Conservation (phyloP, 78 protist species). For the Dictyostelium intermedium region DNA sequence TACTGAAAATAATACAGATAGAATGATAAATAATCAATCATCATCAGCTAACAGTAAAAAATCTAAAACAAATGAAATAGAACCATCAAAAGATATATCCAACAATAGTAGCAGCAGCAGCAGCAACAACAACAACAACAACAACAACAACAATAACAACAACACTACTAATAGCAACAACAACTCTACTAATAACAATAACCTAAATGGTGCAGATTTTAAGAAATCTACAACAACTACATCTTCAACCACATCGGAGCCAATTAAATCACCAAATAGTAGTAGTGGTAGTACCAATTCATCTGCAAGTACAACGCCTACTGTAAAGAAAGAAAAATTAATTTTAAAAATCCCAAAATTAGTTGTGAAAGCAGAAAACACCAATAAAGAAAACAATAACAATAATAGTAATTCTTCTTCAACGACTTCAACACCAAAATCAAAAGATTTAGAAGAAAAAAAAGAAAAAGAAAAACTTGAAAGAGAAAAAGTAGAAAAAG, state of each 20-base stretch:
- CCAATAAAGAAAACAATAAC: background rate
- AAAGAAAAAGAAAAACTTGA: background rate
- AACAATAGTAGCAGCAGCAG: background rate
- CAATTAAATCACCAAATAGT: slow-evolving; percentile 3
- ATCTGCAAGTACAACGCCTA: background rate
- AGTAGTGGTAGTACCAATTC: background rate
- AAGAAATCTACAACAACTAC: background rate
- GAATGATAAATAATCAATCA: background rate
- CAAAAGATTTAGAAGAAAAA: slow-evolving; percentile 5
- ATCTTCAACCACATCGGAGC: background rate
- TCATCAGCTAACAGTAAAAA: background rate
- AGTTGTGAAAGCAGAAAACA: background rate
- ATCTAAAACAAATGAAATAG: background rate
- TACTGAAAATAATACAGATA: background rate
- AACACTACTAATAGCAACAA: too few species aligned
- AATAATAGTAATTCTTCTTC: background rate
- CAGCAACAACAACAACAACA: background rate
- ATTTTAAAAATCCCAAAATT: background rate
- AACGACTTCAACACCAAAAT: background rate
- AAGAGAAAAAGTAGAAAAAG: background rate
- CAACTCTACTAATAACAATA: too few species aligned
- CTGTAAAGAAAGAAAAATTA: slow-evolving; percentile 10
- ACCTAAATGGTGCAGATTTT: background rate
- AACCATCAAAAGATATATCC: background rate
- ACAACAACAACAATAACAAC: background rate